Evolutionary conservation across 768 basidiomycete genomes (phyloP).

Genomic region (Auriculariales sp.): DNA sequence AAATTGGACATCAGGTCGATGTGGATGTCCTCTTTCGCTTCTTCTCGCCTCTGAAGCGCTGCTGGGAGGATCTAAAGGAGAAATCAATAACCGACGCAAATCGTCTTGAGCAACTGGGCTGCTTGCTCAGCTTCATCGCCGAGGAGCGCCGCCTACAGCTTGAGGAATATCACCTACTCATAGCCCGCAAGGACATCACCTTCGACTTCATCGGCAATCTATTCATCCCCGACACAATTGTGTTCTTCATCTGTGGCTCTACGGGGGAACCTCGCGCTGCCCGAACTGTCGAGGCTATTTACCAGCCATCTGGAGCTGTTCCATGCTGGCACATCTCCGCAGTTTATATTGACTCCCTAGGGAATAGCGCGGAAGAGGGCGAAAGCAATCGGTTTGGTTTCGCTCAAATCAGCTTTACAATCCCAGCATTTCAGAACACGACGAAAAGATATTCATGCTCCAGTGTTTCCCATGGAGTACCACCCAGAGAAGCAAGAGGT

Average conservation of each 20-base stretch:
- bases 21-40: conserved; percentile 43
- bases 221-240: conserved; percentile 36
- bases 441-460: conserved; percentile 31
- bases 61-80: conserved; percentile 23
- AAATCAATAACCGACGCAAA: conserved; percentile 26
- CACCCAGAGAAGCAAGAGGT: conserved; percentile 30
- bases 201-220: conserved; percentile 40
- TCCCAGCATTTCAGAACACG: conserved; percentile 35
- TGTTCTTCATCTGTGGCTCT: conserved; percentile 37
- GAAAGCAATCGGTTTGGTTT: conserved; percentile 24
- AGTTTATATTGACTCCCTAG: neutral
- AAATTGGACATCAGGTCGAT: no score
- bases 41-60: conserved; percentile 29
- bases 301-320: neutral
- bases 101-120: conserved; percentile 28
- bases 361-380: neutral
- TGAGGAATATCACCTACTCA: conserved; percentile 31
- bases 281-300: neutral
- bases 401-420: conserved; percentile 24
- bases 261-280: conserved; percentile 39
- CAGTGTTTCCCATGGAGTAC: conserved; percentile 41
- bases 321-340: neutral
- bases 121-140: conserved; percentile 35
- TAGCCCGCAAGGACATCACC: conserved; percentile 40
- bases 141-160: conserved; percentile 36